Evolutionary conservation across 257 asterid species (phyloP).

Genomic region (Solanum dulcamara): DNA sequence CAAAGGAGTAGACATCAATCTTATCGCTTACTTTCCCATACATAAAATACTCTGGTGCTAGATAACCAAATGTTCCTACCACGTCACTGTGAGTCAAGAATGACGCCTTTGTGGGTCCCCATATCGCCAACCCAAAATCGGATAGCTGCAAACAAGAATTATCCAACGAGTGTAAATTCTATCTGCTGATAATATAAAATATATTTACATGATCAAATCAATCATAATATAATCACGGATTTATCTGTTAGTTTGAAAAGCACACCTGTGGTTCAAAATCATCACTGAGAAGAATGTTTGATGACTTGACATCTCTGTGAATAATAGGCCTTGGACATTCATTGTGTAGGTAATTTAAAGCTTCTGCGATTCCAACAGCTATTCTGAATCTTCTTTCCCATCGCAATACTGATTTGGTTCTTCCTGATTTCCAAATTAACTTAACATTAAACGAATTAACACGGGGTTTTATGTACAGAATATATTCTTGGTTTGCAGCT

Average conservation of each 20-base stretch:
- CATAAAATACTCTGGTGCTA: constrained; percentile 97
- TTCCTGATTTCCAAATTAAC: constrained; percentile 26
- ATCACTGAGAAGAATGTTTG: constrained; percentile 66
- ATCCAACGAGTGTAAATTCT: not conserved
- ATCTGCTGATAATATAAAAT: not conserved
- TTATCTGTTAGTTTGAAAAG: not conserved
- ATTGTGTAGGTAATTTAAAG: constrained; percentile 62
- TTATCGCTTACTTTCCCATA: constrained; percentile 91
- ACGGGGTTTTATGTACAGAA: not conserved
- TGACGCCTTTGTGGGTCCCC: constrained; percentile 67
- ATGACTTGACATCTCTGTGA: constrained; percentile 84
- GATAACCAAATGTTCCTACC: constrained; percentile 95
- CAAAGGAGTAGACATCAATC: constrained; percentile 89
- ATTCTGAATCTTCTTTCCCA: constrained; percentile 72
- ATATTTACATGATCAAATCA: not conserved
- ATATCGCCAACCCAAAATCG: constrained; percentile 84
- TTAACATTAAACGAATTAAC: not conserved
- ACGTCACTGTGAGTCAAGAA: constrained; percentile 65
- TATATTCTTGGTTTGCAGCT: not conserved
- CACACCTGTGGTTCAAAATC: constrained; percentile 69
- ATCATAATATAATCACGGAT: not conserved
- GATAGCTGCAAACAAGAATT: constrained; percentile 35
- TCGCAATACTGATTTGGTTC: constrained; percentile 28
- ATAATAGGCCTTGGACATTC: constrained; percentile 55
- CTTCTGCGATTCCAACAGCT: constrained; percentile 81